These are phyloP conservation scores for Musa beccarii DNA, from an alignment of 176 grass and related monocot species.

Conservation along the genomic window DNA sequence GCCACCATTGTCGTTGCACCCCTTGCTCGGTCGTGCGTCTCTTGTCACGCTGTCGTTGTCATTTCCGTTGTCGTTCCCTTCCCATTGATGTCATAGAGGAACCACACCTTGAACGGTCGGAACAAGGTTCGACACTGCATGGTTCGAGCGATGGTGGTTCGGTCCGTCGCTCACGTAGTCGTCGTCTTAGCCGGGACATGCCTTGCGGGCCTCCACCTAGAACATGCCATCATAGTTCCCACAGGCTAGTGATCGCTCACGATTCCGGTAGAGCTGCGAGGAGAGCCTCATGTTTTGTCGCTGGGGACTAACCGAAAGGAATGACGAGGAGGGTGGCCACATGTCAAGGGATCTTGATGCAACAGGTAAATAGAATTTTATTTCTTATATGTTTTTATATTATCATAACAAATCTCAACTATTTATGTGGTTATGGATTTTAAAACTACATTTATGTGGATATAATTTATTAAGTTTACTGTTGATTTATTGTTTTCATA, in stretches of 20 bases:
- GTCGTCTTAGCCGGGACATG: conserved; percentile 25
- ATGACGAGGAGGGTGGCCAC: conserved; percentile 52
- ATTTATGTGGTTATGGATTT: too few species aligned
- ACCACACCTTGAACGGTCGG: conserved; percentile 45
- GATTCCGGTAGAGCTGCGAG: conserved; percentile 39
- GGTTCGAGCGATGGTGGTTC: conserved; percentile 45
- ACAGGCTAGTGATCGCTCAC: conserved; percentile 68
- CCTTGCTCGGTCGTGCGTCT: conserved; percentile 46
- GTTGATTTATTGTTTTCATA: too few species aligned
- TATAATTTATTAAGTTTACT: too few species aligned
- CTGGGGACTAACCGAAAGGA: not conserved
- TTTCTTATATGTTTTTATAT: too few species aligned
- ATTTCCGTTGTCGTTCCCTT: conserved; percentile 24
- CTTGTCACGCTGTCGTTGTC: conserved; percentile 30
- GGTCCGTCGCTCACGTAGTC: conserved; percentile 39
- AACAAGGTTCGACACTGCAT: conserved; percentile 59
- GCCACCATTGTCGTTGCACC: conserved; percentile 40
- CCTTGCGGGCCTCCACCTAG: conserved; percentile 56
- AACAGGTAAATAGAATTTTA: too few species aligned
- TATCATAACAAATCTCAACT: too few species aligned
- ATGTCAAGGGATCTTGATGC: too few species aligned
- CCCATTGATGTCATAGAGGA: conserved; percentile 69
- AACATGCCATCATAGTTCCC: conserved; percentile 68
- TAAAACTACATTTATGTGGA: too few species aligned
- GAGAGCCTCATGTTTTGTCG: conserved; percentile 32